Conservation (phyloP, 228 moss, liverwort and hornwort species). For the Sphagnum magellanicum region DNA sequence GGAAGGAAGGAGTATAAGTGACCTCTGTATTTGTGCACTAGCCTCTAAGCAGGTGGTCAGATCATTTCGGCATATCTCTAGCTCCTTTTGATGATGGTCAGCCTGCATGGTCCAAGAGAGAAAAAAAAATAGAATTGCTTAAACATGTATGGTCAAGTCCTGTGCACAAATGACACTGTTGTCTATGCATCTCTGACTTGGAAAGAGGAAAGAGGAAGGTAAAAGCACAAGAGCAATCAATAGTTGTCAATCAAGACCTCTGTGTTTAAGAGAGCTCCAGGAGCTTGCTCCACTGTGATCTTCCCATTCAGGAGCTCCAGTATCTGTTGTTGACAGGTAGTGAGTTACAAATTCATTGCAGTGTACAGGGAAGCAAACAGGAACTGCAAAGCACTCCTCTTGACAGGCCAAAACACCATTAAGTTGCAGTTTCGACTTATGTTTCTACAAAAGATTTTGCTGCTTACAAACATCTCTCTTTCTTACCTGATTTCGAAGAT, state of each 20-base stretch:
- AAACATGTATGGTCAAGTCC: neutral
- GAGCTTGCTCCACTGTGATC: constrained; percentile 21
- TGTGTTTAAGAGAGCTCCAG: constrained; percentile 32
- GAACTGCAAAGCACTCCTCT: too few species aligned
- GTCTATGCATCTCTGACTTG: neutral
- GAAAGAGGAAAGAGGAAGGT: neutral
- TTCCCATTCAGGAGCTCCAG: constrained; percentile 65
- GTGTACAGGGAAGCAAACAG: neutral
- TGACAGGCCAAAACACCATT: too few species aligned
- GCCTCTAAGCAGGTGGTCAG: constrained; percentile 73
- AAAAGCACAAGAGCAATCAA: neutral
- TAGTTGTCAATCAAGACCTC: constrained; percentile 33
- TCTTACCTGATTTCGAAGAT: constrained; percentile 69
- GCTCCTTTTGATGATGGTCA: constrained; percentile 49
- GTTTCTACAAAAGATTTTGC: too few species aligned
- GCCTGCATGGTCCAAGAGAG: constrained; percentile 28
- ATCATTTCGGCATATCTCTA: constrained; percentile 78
- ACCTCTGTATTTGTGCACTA: constrained; percentile 77
- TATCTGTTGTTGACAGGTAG: constrained; percentile 21
- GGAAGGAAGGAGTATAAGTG: neutral
- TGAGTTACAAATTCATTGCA: neutral
- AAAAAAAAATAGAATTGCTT: neutral
- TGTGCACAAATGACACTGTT: neutral
- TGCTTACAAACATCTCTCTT: neutral
- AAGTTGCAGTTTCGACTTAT: too few species aligned